Conservation (phyloP, 2,329 filamentous ascomycete species). For the Colletotrichum sp. region DNA sequence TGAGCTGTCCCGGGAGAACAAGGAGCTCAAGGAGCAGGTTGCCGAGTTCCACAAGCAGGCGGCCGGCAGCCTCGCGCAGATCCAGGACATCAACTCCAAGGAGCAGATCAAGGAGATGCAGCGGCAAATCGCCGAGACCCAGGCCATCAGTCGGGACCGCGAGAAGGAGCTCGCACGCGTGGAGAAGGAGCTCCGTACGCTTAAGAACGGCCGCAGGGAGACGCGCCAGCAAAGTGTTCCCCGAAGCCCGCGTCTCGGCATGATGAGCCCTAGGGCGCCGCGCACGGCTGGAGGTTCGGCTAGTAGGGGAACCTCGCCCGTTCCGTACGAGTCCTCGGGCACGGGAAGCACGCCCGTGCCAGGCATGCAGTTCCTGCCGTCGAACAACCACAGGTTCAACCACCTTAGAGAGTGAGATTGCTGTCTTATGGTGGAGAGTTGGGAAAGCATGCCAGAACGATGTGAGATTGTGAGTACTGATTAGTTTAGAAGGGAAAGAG, state of each 20-base stretch:
- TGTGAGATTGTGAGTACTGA: not conserved
- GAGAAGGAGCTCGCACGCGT: conserved; percentile 54
- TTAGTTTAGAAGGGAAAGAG: not conserved
- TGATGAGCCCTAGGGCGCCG: conserved; percentile 55
- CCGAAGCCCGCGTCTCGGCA: conserved; percentile 58
- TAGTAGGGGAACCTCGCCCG: conserved; percentile 58
- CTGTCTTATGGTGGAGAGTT: not conserved
- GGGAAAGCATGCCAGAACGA: not conserved
- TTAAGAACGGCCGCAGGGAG: conserved; percentile 58
- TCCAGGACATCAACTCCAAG: conserved; percentile 52
- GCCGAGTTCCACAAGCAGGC: conserved; percentile 46
- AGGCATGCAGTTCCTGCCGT: conserved; percentile 44
- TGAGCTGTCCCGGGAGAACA: conserved; percentile 51
- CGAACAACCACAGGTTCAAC: conserved; percentile 48
- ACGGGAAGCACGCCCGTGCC: conserved; percentile 35
- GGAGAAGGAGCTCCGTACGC: conserved; percentile 52
- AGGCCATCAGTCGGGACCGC: conserved; percentile 50
- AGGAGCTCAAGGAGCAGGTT: conserved; percentile 46
- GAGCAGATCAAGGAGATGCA: conserved; percentile 38
- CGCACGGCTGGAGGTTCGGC: conserved; percentile 36
- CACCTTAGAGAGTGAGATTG: conserved; percentile 46
- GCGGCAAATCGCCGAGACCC: conserved; percentile 46
- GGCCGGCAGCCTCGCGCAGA: conserved; percentile 47
- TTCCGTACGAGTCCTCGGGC: conserved; percentile 35
- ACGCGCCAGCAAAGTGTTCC: conserved; percentile 63